Percentiles rank a stretch among this genome's conserved stretches.
Conservation (phyloP, 352 stramenopile genomes). For the Phytophthora megakarya region DNA sequence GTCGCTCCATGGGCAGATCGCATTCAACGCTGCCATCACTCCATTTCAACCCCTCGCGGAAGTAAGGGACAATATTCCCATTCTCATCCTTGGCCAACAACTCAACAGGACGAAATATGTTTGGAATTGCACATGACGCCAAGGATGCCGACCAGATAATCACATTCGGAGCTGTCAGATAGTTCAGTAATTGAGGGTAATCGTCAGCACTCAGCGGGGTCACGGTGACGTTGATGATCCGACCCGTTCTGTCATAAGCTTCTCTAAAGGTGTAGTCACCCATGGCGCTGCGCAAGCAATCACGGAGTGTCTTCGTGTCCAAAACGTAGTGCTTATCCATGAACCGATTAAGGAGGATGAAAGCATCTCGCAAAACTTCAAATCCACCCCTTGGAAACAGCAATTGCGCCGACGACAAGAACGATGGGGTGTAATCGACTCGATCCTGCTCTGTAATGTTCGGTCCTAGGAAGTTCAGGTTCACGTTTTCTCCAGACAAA, state of each 20-base stretch:
- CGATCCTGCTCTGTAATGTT: constrained; percentile 74
- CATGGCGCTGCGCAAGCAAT: constrained; percentile 88
- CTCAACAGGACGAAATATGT: constrained; percentile 94
- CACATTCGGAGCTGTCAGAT: constrained; percentile 98
- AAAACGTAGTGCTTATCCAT: constrained; percentile 74
- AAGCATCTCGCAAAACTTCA: constrained; percentile 47
- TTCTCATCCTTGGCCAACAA: constrained; percentile 95
- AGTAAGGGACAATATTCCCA: constrained; percentile 83
- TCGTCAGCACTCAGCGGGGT: constrained; percentile 91
- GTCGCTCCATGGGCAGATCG: constrained; percentile 96
- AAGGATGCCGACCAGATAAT: constrained; percentile 98
- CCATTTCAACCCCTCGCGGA: constrained; percentile 89
- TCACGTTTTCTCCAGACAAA: constrained; percentile 45
- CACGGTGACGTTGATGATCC: constrained; percentile 99
- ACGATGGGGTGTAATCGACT: constrained; percentile 59
- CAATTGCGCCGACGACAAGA: constrained; percentile 47
- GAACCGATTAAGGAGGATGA: constrained; percentile 69
- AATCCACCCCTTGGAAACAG: constrained; percentile 56
- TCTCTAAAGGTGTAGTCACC: constrained; percentile 98
- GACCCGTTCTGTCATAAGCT: constrained; percentile 97
- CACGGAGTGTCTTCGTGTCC: constrained; percentile 68
- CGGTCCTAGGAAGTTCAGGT: constrained; percentile 65
- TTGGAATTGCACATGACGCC: constrained; percentile 94
- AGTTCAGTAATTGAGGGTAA: constrained; percentile 97
- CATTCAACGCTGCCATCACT: constrained; percentile 94